Evolutionary conservation across 1,284 basidiomycete genomes (phyloP).

Genomic region (Sporisorium reilianum): DNA sequence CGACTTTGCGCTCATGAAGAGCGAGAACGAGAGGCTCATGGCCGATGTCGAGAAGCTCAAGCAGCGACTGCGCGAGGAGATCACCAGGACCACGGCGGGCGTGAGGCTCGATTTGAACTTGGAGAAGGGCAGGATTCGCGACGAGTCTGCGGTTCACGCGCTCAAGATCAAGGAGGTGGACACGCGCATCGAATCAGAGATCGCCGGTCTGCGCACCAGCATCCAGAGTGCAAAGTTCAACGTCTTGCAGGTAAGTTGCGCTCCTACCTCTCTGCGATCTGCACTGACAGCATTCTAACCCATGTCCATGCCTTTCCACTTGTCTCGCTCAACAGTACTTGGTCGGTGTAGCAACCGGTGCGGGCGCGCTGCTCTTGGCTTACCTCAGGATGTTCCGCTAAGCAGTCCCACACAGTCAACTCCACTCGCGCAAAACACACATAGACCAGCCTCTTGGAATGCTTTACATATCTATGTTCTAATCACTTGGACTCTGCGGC

Average conservation of each 20-base stretch:
- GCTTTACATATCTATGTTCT: background rate
- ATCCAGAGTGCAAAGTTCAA: slow-evolving; percentile 90
- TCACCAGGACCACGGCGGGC: slow-evolving; percentile 90
- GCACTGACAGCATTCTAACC: background rate
- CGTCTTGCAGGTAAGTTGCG: slow-evolving; percentile 56
- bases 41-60: slow-evolving; percentile 96
- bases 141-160: slow-evolving; percentile 91
- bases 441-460: background rate
- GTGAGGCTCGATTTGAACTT: slow-evolving; percentile 95
- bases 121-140: slow-evolving; percentile 93
- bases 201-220: slow-evolving; percentile 86
- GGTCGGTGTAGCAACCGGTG: slow-evolving; percentile 78
- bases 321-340: slow-evolving; percentile 46
- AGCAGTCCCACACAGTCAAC: too few relatives aligned
- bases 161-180: slow-evolving; percentile 99
- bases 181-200: slow-evolving; percentile 96
- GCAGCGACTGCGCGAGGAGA: slow-evolving; percentile 84
- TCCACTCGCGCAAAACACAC: slow-evolving; percentile 5
- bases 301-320: background rate
- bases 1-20: slow-evolving; percentile 93
- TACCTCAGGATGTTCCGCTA: slow-evolving; percentile 75
- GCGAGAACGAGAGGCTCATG: slow-evolving; percentile 91
- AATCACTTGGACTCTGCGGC: background rate
- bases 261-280: background rate
- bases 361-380: slow-evolving; percentile 86